Conservation (phyloP, 2,329 filamentous ascomycete species). For the Amauroascus niger region DNA sequence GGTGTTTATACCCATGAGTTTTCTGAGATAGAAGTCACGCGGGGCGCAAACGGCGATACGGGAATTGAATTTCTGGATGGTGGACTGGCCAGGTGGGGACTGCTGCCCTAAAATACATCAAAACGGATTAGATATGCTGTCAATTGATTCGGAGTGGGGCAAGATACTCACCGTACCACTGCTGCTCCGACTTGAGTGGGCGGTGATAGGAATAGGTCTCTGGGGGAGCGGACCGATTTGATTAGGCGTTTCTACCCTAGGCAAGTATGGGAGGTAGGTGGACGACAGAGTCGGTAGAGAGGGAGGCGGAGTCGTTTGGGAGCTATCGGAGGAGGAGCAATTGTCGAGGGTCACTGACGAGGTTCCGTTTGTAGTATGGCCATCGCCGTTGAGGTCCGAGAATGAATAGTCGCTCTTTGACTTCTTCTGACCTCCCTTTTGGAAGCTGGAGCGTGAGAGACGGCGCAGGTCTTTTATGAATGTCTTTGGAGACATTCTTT, state of each 20-base stretch:
- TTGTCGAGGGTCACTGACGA: constrained; percentile 49
- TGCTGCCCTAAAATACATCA: constrained; percentile 27
- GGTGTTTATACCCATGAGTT: constrained; percentile 65
- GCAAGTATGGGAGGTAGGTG: constrained; percentile 46
- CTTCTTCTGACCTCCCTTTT: constrained; percentile 25
- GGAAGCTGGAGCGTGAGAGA: constrained; percentile 65
- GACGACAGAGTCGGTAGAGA: constrained; percentile 57
- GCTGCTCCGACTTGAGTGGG: constrained; percentile 36
- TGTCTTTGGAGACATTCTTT: constrained; percentile 28
- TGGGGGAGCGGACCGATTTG: constrained; percentile 34
- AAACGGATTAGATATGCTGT: constrained; percentile 5
- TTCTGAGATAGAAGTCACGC: constrained; percentile 67
- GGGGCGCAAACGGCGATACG: constrained; percentile 70
- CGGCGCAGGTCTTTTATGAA: constrained; percentile 70
- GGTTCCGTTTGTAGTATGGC: constrained; percentile 5
- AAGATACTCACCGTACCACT: constrained; percentile 34
- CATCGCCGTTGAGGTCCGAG: constrained; percentile 23
- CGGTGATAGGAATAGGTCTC: constrained; percentile 38
- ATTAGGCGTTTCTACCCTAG: constrained; percentile 31
- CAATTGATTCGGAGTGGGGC: not conserved
- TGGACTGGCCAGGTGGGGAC: constrained; percentile 25
- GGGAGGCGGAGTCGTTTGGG: constrained; percentile 61
- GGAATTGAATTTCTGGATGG: constrained; percentile 46
- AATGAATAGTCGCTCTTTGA: not conserved
- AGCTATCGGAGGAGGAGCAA: constrained; percentile 48